Base-by-base conservation (phyloP, 139 green algal genomes). In the Mychonastes homosphaera region DNA sequence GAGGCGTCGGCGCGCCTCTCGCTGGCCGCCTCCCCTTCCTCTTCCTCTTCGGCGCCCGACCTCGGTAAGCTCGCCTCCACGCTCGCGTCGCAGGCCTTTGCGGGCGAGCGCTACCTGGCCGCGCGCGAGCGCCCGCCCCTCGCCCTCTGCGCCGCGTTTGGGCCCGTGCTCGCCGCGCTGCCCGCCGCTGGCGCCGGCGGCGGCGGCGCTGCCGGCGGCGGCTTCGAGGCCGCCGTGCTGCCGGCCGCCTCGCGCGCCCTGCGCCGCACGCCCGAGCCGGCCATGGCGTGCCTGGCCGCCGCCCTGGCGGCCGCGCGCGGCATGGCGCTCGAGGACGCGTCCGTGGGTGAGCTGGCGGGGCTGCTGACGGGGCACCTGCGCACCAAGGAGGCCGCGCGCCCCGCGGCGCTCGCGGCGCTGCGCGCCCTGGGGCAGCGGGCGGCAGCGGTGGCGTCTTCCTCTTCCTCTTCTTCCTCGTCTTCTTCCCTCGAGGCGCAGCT, bases 211-310 rank as follows among this genome's bases (percentile, higher is more conserved):
- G n/a, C n/a, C n/a, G n/a, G n/a, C n/a, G n/a, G 79, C 35, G 63
- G 87, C 27, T 67, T 90, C 4, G 47, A 12, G 2, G 41, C n/a
- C 8, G 63, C 62, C 39, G 30, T 93, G 28, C 52, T 89, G 46
- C 86, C 86, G 23, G 69, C 75, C 8, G 41, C 75, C 1, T 55
- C 54, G 32, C 73, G 75, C 35, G 78, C 78, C 52, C 63, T 86
- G 29, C 79, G 82, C 46, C 72, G 86, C 47, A 82, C 76, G 33
- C 81, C 86, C 6, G 86, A 95, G 41, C 63, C 70, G 0, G 74
- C 79, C 1, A 64, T 95, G 33, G 36, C 56, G 3, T 65, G 62
- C 0, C 28, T 78, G 0, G 64, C 66, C 0, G 49, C 33, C 1
- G 24, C 83, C 32, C 58, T 87, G 33, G 56, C 46, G 2, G 32